Percentiles rank a stretch among this genome's conserved stretches.
Evolutionary conservation across 257 asterid species (phyloP).

Genomic region (Mentha longifolia): DNA sequence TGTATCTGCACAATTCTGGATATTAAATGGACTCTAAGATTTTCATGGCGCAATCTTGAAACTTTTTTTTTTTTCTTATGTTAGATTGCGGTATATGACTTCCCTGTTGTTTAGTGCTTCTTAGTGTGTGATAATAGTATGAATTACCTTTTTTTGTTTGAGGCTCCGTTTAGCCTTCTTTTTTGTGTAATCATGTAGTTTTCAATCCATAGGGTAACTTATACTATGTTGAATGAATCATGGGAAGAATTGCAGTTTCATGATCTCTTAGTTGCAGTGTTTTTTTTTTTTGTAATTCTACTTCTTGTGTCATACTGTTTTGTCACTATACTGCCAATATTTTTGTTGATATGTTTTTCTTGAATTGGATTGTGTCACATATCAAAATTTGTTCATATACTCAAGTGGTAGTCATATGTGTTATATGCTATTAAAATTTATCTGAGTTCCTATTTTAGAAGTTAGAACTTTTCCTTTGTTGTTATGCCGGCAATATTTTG

Average conservation of each 20-base stretch:
- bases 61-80: constrained; percentile 2
- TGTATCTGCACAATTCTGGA: constrained; percentile 14
- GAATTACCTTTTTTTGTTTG: background rate
- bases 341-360: background rate
- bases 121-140: background rate
- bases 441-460: too few species aligned
- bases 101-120: background rate
- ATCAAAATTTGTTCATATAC: background rate
- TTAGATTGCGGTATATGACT: background rate
- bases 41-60: background rate
- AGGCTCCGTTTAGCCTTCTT: background rate
- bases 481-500: background rate
- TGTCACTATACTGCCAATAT: background rate
- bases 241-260: background rate
- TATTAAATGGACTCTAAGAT: constrained; percentile 13
- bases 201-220: background rate
- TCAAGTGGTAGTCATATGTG: background rate
- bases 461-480: background rate
- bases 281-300: constrained; percentile 1
- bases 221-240: background rate
- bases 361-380: background rate
- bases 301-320: background rate
- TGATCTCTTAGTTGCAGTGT: background rate
- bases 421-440: background rate
- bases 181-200: background rate